A percentile compares a stretch with the other conserved stretches of the same genome.
These are phyloP conservation scores for Monosporozyma aquatica DNA, from an alignment of 805 yeast species.

Conservation along the genomic window DNA sequence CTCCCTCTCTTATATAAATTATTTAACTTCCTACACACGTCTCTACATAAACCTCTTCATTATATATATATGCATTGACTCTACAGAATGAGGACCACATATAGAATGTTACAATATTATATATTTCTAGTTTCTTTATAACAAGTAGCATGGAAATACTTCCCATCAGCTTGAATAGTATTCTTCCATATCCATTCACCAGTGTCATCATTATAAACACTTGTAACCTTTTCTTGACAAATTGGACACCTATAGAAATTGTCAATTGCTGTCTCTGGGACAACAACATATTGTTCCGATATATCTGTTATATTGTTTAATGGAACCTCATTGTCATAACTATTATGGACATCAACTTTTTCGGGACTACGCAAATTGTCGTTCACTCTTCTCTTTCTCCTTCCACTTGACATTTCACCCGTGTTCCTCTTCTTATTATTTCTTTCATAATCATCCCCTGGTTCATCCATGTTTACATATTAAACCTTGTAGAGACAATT, in stretches of 20 bases:
- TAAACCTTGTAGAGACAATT: conserved; percentile 33
- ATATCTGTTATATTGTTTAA: conserved; percentile 18
- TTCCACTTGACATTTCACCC: conserved; percentile 4
- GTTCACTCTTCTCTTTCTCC: background rate
- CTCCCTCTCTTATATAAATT: too few relatives aligned
- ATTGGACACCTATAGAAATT: conserved; percentile 56
- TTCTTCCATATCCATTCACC: conserved; percentile 82
- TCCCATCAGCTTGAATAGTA: conserved; percentile 43
- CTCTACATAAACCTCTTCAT: conserved; percentile 7
- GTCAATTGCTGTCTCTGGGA: conserved; percentile 55
- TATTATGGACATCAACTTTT: background rate
- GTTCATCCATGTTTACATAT: too few relatives aligned
- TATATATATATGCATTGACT: too few relatives aligned
- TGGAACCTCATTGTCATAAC: background rate
- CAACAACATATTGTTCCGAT: conserved; percentile 45
- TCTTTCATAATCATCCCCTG: conserved; percentile 5
- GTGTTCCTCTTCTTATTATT: conserved; percentile 4
- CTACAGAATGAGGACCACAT: too few relatives aligned
- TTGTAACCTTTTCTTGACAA: conserved; percentile 56
- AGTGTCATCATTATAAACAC: conserved; percentile 60
- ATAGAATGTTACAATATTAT: conserved; percentile 1
- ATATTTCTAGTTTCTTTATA: conserved; percentile 45
- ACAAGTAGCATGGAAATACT: conserved; percentile 59
- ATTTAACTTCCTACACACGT: too few relatives aligned
- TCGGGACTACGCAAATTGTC: background rate